Percentiles rank a stretch among this genome's conserved stretches.
phyloP scores from a whole-genome alignment of 2,329 filamentous ascomycete genomes.

The Chaetomium sp. region DNA sequence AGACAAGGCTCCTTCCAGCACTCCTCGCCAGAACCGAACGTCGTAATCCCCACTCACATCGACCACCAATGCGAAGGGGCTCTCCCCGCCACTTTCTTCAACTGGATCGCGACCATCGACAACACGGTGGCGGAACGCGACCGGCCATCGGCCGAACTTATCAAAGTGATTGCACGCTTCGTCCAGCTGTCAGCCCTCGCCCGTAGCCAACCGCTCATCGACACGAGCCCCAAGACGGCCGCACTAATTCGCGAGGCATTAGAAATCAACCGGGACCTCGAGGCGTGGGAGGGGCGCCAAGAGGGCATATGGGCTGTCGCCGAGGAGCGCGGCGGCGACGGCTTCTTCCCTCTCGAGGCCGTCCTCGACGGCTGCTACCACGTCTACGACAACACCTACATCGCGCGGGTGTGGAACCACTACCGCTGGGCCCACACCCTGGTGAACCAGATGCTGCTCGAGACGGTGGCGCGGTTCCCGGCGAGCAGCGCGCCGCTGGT shows the following conservation, averaged over 20 bases:
- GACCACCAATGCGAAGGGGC: constrained; percentile 39
- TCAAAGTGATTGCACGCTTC: constrained; percentile 45
- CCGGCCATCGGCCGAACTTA: constrained; percentile 45
- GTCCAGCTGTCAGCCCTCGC: constrained; percentile 45
- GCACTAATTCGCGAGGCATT: constrained; percentile 45
- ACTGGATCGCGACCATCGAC: constrained; percentile 47
- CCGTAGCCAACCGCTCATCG: constrained; percentile 41
- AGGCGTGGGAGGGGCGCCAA: constrained; percentile 42
- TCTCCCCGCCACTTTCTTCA: constrained; percentile 48
- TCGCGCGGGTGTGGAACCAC: constrained; percentile 59
- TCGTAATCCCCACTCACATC: constrained; percentile 21
- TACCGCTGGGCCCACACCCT: constrained; percentile 62
- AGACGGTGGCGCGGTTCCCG: constrained; percentile 45
- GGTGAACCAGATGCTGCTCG: constrained; percentile 53
- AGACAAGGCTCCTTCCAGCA: constrained; percentile 29
- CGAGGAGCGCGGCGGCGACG: constrained; percentile 36
- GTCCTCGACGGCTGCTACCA: constrained; percentile 59
- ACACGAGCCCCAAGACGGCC: constrained; percentile 43
- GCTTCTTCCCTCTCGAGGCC: constrained; percentile 44
- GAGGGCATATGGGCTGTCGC: constrained; percentile 44
- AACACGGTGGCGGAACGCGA: constrained; percentile 43
- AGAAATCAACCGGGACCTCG: constrained; percentile 45
- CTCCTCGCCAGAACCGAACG: constrained; percentile 25
- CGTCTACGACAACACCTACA: constrained; percentile 56
- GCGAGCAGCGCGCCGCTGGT: constrained; percentile 42